Evolutionary conservation across 2,329 filamentous ascomycete genomes (phyloP), one percentile per base, ranked within the genome.

Genomic region (Cylindrodendrum hubeiense): DNA sequence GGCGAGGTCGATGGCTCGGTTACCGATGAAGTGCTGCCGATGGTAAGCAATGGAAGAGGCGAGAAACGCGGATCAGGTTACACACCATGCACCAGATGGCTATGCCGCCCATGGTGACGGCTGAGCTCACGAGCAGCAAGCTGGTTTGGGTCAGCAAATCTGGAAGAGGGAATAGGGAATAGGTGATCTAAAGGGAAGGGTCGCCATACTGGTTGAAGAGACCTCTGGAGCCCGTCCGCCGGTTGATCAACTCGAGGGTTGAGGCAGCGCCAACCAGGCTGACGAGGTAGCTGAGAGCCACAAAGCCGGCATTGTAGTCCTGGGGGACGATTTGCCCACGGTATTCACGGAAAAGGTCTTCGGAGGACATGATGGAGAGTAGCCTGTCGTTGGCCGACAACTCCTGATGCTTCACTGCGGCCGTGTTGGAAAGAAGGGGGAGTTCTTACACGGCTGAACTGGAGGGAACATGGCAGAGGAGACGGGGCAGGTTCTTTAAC

Each of bases 231-330:
- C 91, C 89, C 1, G 91, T 94, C 70, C 93, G 85, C 63, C 93
- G 84, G 76, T 96, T 92, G 55, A 97, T 89, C 63, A 97, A 82
- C 78, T 97, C 94, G 33, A 97, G 84, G 0, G 94, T 95, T 4
- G 93, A 93, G 54, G 89, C 86, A 52, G 93, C 91, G 67, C 94
- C 94, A 68, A 94, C 86, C 34, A 93, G 83, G 74, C 93, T 95
- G 72, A 94, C 92, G 69, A 93, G 83, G 67, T 92, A 89, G 75
- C 93, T 96, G 69, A 93, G 84, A 24, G 90, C 85, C 13, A 95
- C 86, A 71, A 93, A 91, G 41, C 89, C 88, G 4, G 85, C 79
- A 67, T 84, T 82, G 78, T 86, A 89, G 54, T 79, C 79, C 49
- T 82, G 80, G 24, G 84, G 83, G 24, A 87, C 83, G 19, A 86